Evolutionary conservation across 495 filamentous ascomycete species (phyloP), one percentile per base, ranked within the genome.

Genomic region (Hyaloscypha variabilis): DNA sequence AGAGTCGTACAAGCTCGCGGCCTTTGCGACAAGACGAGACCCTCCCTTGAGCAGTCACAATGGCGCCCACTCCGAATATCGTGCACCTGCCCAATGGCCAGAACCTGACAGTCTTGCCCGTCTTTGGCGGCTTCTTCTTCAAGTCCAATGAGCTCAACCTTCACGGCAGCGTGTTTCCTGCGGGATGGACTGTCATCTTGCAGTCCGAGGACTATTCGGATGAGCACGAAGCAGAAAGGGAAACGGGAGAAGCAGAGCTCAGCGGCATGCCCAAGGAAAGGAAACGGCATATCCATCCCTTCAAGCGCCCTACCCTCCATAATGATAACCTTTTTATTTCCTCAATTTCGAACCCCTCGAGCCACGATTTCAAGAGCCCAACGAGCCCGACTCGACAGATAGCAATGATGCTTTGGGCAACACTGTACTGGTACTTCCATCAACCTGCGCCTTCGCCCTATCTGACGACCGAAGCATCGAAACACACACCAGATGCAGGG

Each of bases 351-450:
- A 93, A 87, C 66, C 92, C 93, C 0, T 90, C 89, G 55, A 90
- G 80, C 69, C 85, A 74, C 69, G 91, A 96, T 54, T 96, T 89
- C 82, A 91, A 91, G 68, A 87, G 92, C 0, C 83, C 86, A 13
- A 85, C 77, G 28, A 96, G 92, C 54, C 92, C 91, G 0, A 93
- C 92, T 0, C 81, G 93, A 34, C 91, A 93, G 76, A 89, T 96
- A 63, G 94, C 94, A 63, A 91, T 96, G 91, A 94, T 97, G 91
- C 85, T 98, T 8, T 99, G 94, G 93, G 87, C 91, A 29, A 93
- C 91, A 1, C 77, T 98, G 34, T 96, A 90, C 76, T 98, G 96
- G 96, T 99, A 98, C 78, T 99, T 98, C 74, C 93, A 97, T 73
- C 89, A 92, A 67, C 82, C 84, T 1, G 77, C 82, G 36, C 89